Conservation (phyloP, 495 filamentous ascomycete genomes). For the Aspergillus carlsbadensis region DNA sequence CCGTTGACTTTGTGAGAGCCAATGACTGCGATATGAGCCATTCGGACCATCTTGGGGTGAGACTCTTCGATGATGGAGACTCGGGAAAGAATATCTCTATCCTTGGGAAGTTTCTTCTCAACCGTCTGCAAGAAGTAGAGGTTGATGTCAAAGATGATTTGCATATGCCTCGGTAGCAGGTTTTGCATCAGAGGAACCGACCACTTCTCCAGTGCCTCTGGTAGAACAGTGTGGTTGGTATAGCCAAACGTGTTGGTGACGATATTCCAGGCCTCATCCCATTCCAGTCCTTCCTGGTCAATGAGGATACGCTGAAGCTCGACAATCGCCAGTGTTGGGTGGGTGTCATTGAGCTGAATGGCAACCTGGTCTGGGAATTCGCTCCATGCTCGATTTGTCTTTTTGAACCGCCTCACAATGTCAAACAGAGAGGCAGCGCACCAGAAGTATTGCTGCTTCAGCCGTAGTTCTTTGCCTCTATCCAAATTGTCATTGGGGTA, state of each 20-base stretch:
- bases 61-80: slow-evolving; percentile 98
- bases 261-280: slow-evolving; percentile 91
- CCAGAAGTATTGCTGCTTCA: slow-evolving; percentile 99
- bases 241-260: slow-evolving; percentile 81
- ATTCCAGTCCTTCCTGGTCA: slow-evolving; percentile 85
- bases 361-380: slow-evolving; percentile 94
- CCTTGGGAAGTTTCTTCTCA: slow-evolving; percentile 84
- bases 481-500: slow-evolving; percentile 98
- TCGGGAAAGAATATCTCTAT: slow-evolving; percentile 76
- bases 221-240: slow-evolving; percentile 97
- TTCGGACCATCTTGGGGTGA: slow-evolving; percentile 95
- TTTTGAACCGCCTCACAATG: slow-evolving; percentile 97
- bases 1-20: slow-evolving; percentile 99
- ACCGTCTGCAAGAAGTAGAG: slow-evolving; percentile 86
- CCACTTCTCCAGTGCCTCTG: slow-evolving; percentile 98
- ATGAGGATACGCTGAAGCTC: slow-evolving; percentile 91
- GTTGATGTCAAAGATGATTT: slow-evolving; percentile 99
- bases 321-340: slow-evolving; percentile 93
- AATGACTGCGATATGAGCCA: slow-evolving; percentile 93
- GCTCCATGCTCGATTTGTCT: slow-evolving; percentile 84
- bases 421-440: slow-evolving; percentile 94
- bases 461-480: slow-evolving; percentile 90
- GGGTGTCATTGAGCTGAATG: slow-evolving; percentile 97
- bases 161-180: slow-evolving; percentile 88
- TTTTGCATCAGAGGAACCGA: slow-evolving; percentile 90